A percentile compares a stretch with the other conserved stretches of the same genome.
These are phyloP conservation scores for Chrysochromulina tobinii DNA, from an alignment of 78 protist genomes.

Conservation along the genomic window DNA sequence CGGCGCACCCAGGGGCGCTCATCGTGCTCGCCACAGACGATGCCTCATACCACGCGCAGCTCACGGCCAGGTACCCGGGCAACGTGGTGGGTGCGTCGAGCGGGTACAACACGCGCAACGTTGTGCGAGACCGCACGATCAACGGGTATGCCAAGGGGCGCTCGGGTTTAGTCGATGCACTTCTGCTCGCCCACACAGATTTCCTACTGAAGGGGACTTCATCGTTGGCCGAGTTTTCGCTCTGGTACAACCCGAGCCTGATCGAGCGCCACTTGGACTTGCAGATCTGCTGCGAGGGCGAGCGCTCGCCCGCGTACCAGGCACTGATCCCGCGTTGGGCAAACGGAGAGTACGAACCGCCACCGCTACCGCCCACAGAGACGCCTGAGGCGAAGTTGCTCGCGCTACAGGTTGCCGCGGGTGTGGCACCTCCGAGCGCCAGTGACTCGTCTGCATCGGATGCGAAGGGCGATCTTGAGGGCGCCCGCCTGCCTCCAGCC, in stretches of 20 bases:
- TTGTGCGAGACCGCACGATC: background rate
- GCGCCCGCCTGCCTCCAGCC: background rate
- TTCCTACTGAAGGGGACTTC: constrained; percentile 2
- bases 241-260: background rate
- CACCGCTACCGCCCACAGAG: background rate
- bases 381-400: background rate
- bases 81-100: too few species aligned
- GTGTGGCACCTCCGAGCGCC: background rate
- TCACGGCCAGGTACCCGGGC: background rate
- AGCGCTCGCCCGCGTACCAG: background rate
- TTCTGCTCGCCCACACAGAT: background rate
- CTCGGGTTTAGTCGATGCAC: background rate
- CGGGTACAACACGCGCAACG: background rate
- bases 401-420: background rate
- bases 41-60: background rate
- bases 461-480: too few species aligned
- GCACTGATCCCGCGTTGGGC: background rate
- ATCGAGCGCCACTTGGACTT: background rate
- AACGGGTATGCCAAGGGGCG: background rate
- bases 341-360: background rate
- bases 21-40: constrained; percentile 13
- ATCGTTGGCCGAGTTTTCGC: background rate
- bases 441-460: background rate
- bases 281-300: background rate
- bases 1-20: background rate